Conservation (phyloP, 305 asterid genomes). For the Rubia balearica region DNA sequence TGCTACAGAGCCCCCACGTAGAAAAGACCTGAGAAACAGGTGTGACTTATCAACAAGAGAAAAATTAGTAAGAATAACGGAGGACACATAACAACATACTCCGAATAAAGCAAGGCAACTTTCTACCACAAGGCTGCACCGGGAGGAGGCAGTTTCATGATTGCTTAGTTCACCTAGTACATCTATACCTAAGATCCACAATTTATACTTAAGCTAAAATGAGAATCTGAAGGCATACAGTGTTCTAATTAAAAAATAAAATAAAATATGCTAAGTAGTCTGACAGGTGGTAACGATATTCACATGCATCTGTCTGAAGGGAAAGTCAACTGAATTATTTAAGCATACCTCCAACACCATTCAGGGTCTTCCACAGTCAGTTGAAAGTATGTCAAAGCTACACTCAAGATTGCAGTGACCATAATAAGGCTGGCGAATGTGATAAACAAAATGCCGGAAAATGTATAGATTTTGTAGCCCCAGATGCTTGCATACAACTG, state of each 20-base stretch:
- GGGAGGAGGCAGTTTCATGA: background rate
- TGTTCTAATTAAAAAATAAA: background rate
- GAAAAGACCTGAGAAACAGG: slow-evolving; percentile 54
- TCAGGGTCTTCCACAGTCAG: slow-evolving; percentile 67
- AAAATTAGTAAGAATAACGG: background rate
- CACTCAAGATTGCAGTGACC: slow-evolving; percentile 52
- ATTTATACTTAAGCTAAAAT: background rate
- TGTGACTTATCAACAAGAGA: background rate
- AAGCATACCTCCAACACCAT: slow-evolving; percentile 89
- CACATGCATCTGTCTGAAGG: background rate
- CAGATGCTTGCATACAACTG: slow-evolving; percentile 63
- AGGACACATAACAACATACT: background rate
- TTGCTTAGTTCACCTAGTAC: background rate
- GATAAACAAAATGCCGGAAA: slow-evolving; percentile 44
- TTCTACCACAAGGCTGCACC: background rate
- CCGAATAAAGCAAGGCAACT: background rate
- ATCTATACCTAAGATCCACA: slow-evolving; percentile 4
- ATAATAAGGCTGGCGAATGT: slow-evolving; percentile 53
- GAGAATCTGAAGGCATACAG: background rate
- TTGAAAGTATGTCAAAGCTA: slow-evolving; percentile 73
- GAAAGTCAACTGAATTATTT: slow-evolving; percentile 4
- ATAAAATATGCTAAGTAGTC: background rate
- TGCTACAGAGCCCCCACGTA: slow-evolving; percentile 73
- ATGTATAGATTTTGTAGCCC: slow-evolving; percentile 67
- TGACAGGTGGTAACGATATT: background rate